Conservation (phyloP, 257 asterid genomes). For the Scutellaria baicalensis region DNA sequence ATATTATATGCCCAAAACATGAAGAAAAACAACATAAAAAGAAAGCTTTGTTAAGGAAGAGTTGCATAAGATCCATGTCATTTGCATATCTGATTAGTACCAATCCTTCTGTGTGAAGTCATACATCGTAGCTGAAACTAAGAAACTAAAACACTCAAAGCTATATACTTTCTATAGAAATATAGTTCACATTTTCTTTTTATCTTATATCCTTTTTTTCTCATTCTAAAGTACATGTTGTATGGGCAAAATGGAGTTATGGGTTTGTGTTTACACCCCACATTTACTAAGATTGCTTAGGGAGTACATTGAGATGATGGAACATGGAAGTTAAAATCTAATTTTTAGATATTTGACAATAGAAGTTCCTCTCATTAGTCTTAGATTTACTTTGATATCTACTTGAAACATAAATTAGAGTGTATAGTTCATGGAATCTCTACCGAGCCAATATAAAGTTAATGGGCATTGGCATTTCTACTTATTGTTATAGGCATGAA, state of each 20-base stretch:
- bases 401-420: neutral
- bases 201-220: too few species aligned
- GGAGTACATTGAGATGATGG: neutral
- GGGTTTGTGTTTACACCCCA: neutral
- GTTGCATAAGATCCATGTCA: neutral
- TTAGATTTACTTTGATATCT: neutral
- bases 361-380: neutral
- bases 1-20: neutral
- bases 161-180: too few species aligned
- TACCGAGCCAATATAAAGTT: neutral
- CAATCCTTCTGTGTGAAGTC: neutral
- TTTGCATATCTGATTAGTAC: neutral
- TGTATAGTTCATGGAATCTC: neutral
- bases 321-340: neutral
- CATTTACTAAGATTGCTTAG: neutral
- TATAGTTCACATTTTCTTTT: too few species aligned
- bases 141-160: neutral
- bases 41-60: neutral
- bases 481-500: neutral
- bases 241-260: too few species aligned
- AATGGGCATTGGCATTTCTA: neutral
- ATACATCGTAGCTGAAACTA: too few species aligned
- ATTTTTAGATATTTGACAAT: neutral
- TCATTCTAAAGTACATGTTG: too few species aligned
- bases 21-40: neutral